These are phyloP conservation scores for Rhododendron ovatum DNA, from an alignment of 148 eudicot species.

Conservation along the genomic window DNA sequence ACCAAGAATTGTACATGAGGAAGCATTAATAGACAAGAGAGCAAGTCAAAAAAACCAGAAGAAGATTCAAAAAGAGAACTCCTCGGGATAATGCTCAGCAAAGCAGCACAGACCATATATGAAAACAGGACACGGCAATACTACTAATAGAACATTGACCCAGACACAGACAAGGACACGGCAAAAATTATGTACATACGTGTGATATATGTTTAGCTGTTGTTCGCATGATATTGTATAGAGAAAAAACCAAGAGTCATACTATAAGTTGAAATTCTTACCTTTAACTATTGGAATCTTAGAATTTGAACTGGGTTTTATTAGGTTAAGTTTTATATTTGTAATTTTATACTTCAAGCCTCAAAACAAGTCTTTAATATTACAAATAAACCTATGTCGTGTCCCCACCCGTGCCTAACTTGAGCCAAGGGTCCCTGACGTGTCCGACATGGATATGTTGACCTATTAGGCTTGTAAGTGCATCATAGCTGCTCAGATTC, in stretches of 20 bases:
- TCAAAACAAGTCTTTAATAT: not conserved
- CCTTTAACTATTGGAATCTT: not conserved
- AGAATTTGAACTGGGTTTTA: not conserved
- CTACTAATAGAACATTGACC: not conserved
- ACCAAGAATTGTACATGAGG: not conserved
- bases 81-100: not conserved
- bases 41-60: not conserved
- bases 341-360: not conserved
- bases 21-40: not conserved
- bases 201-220: not conserved
- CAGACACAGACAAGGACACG: not conserved
- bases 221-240: too few species aligned
- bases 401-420: not conserved
- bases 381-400: not conserved
- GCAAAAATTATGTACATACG: not conserved
- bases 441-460: not conserved
- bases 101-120: not conserved
- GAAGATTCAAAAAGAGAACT: not conserved
- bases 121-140: not conserved
- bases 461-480: not conserved
- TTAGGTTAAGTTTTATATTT: not conserved
- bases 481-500: too few species aligned
- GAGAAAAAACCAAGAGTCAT: not conserved
- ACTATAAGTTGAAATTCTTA: not conserved
- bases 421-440: not conserved